Base-by-base conservation (phyloP, 371 early-diverging fungal genomes). In the Syncephalastrum racemosum region DNA sequence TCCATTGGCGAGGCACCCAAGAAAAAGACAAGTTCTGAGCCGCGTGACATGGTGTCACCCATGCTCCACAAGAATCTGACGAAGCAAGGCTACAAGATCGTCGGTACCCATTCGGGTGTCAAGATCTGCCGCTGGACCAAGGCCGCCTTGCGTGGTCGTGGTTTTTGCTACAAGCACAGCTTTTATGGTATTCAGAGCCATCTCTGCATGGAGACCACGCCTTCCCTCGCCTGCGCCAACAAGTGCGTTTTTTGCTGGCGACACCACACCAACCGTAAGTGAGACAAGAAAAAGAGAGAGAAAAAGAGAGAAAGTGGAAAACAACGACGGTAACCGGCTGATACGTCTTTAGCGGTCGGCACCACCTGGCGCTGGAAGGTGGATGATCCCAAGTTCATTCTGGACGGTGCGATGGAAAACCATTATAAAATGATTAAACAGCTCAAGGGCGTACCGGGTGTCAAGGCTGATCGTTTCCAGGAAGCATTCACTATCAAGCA, bases 111-210 rank as follows among this genome's bases (percentile, higher is more conserved):
- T 64, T 86, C 86, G 4, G 91, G 89, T 25, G 91, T 92, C 36
- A 92, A 90, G 73, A 83, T 92, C 48, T 90, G 90, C 67, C 82
- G 90, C 39, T 92, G 90, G 92, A 92, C 90, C 8, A 92, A 90
- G 67, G 70, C 84, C 14, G 88, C 88, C 50, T 66, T 92, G 36
- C 77, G 89, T 54, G 90, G 90, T 24, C 81, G 88, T 46, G 92
- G 92, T 19, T 90, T 88, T 59, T 92, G 90, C 60, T 92, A 90
- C 65, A 92, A 90, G 60, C 86, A 90, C 71, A 70, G 90, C 50
- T 80, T 88, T 62, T 89, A 86, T 47, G 86, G 85, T 23, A 89
- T 86, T 24, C 82, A 81, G 59, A 79, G 80, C 41, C 86, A 85
- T 65, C 63, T 81, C 50, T 88, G 89, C 65, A 87, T 85, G 82